Evolutionary conservation across 1,139 yeast species (phyloP), one percentile per base, ranked within the genome.

Genomic region (Hemisphaericaspora xylofermentans): DNA sequence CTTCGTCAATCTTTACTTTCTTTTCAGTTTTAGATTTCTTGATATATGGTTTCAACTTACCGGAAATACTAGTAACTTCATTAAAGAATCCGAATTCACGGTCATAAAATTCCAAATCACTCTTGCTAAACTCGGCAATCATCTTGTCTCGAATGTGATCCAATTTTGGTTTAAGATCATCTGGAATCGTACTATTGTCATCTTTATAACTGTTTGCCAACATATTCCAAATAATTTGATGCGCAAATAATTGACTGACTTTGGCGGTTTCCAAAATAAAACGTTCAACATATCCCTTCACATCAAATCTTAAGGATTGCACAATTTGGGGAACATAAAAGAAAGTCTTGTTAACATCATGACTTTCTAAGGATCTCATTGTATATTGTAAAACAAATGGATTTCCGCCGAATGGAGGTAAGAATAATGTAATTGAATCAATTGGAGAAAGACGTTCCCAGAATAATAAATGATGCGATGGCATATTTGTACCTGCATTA

Each of bases 281-380:
- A 49, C 89, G 77, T 53, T 87, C 91, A 39, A 91, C 95, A 53
- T 89, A 91, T 1, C 97, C 98, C 42, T 78, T 71, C 6, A 65
- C 67, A 60, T 93, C 98, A 60, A 83, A 84, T 51, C 98, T 77
- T 49, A 94, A 73, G 45, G 88, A 78, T 63, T 94, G 99, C 14
- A 94, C 98, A 61, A 94, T 88, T 61, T 94, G 98, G 1, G 99
- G 98, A 34, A 94, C 98, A 57, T 94, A 94, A 63, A 94, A 94
- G 68, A 94, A 94, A 0, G 97, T 88, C 47, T 87, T 67, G 54
- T 87, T 86, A 34, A 88, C 91, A 57, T 89, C 96, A 56, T 88
- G 95, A 25, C 82, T 75, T 61, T 91, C 96, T 49, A 94, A 69
- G 0, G 98, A 86, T 51, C 96, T 76, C 85, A 93, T 86, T 24